A percentile compares a stretch with the other conserved stretches of the same genome.
phyloP scores from a whole-genome alignment of 345 rosid species.

The Brassica incana region DNA sequence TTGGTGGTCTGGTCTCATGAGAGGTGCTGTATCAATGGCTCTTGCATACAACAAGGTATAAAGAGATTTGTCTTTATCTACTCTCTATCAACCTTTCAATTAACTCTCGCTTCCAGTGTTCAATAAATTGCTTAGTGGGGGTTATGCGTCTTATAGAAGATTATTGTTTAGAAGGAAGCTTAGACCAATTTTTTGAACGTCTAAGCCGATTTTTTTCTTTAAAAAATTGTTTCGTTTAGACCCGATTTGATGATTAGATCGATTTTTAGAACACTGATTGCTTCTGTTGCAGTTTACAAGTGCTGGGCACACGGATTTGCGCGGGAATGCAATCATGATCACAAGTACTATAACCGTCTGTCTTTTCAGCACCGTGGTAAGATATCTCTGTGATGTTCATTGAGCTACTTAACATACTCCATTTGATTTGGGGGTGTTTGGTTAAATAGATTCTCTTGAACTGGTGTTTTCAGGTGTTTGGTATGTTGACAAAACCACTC shows the following conservation, averaged over 20 bases:
- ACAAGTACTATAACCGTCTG: constrained; percentile 93
- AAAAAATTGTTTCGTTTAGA: background rate
- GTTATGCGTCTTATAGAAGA: background rate
- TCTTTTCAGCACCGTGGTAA: constrained; percentile 94
- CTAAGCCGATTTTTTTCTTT: background rate
- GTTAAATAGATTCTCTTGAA: constrained; percentile 11
- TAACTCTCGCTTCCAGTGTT: background rate
- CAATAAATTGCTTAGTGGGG: background rate
- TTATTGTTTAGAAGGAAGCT: background rate
- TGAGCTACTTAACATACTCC: background rate
- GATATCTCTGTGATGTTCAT: constrained; percentile 31
- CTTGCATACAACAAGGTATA: constrained; percentile 94
- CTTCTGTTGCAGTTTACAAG: constrained; percentile 71
- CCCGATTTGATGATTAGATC: background rate
- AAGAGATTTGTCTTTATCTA: background rate
- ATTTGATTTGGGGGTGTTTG: background rate
- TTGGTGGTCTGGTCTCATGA: constrained; percentile 99
- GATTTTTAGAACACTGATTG: background rate
- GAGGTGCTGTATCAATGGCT: constrained; percentile 99
- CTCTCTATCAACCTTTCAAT: constrained; percentile 4
- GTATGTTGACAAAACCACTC: constrained; percentile 87
- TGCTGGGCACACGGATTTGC: constrained; percentile 70
- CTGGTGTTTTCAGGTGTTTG: constrained; percentile 64
- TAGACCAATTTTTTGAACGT: background rate
- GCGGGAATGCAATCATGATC: constrained; percentile 90